phyloP scores from a whole-genome alignment of 2,329 filamentous ascomycete genomes.

The Aspergillus oerlinghausenensis region DNA sequence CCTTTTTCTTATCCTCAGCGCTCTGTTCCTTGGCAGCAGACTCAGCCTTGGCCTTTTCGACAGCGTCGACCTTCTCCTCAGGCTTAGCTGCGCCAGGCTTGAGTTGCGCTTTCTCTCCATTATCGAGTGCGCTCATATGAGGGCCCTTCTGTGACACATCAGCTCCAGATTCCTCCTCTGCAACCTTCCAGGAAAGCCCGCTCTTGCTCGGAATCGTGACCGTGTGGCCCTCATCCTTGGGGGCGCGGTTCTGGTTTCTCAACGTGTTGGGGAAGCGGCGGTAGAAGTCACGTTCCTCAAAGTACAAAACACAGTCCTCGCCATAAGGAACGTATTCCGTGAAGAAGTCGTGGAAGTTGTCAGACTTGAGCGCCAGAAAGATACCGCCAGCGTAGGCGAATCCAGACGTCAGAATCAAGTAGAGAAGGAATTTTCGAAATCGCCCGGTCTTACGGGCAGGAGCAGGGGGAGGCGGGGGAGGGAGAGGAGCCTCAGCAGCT shows the following conservation, averaged over 20 bases:
- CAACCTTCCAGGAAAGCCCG: constrained; percentile 75
- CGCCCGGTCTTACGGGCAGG: constrained; percentile 64
- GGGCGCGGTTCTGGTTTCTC: constrained; percentile 42
- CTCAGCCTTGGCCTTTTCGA: constrained; percentile 29
- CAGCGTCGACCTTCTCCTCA: constrained; percentile 24
- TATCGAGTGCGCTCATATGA: constrained; percentile 43
- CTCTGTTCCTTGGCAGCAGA: constrained; percentile 24
- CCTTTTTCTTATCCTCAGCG: constrained; percentile 22
- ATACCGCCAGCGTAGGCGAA: constrained; percentile 82
- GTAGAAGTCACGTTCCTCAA: constrained; percentile 91
- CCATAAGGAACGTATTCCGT: constrained; percentile 94
- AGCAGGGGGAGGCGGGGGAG: constrained; percentile 39
- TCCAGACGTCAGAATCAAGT: constrained; percentile 69
- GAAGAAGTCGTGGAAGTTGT: constrained; percentile 99
- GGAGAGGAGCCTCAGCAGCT: constrained; percentile 31
- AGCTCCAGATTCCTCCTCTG: constrained; percentile 57
- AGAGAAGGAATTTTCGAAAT: constrained; percentile 72
- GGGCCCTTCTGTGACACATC: constrained; percentile 52
- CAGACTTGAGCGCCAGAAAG: constrained; percentile 86
- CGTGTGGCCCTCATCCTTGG: constrained; percentile 57
- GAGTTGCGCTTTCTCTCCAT: constrained; percentile 22
- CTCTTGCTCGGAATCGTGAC: constrained; percentile 82
- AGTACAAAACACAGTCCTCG: constrained; percentile 89
- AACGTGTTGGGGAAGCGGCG: constrained; percentile 67
- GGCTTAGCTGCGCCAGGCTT: constrained; percentile 25